phyloP scores from a whole-genome alignment of 257 asterid genomes.

The Solanum sejunctum region DNA sequence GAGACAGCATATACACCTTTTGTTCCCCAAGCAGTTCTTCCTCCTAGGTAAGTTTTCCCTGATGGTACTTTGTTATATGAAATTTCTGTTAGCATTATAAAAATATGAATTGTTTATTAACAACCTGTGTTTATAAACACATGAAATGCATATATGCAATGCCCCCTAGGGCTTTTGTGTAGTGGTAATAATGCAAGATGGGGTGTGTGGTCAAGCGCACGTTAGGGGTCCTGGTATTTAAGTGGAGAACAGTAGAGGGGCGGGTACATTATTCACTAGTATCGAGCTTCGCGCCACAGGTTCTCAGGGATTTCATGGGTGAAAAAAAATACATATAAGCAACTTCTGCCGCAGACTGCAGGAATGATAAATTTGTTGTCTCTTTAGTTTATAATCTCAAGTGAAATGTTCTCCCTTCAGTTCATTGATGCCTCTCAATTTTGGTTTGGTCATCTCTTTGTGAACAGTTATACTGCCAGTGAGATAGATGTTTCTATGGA shows the following conservation, averaged over 20 bases:
- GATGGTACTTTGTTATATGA: not conserved
- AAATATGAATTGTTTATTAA: not conserved
- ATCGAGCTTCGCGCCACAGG: not conserved
- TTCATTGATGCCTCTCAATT: not conserved
- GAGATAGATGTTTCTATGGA: slow-evolving; percentile 39
- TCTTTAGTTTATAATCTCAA: not conserved
- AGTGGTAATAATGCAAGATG: not conserved
- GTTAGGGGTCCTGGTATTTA: not conserved
- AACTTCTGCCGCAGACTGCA: not conserved
- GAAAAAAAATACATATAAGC: not conserved
- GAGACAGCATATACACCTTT: slow-evolving; percentile 73
- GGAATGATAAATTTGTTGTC: not conserved
- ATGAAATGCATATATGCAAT: not conserved
- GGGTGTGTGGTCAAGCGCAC: not conserved
- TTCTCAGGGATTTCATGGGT: not conserved
- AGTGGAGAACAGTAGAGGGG: not conserved
- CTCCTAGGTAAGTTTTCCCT: slow-evolving; percentile 44
- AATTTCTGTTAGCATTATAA: not conserved
- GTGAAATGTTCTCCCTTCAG: not conserved
- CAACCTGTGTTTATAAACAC: not conserved
- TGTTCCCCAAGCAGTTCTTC: slow-evolving; percentile 38
- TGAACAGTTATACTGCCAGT: slow-evolving; percentile 51
- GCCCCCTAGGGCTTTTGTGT: not conserved
- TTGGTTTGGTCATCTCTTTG: not conserved
- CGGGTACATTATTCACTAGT: not conserved